phyloP scores from a whole-genome alignment of 495 filamentous ascomycete genomes.

The Penicillium ucsense region DNA sequence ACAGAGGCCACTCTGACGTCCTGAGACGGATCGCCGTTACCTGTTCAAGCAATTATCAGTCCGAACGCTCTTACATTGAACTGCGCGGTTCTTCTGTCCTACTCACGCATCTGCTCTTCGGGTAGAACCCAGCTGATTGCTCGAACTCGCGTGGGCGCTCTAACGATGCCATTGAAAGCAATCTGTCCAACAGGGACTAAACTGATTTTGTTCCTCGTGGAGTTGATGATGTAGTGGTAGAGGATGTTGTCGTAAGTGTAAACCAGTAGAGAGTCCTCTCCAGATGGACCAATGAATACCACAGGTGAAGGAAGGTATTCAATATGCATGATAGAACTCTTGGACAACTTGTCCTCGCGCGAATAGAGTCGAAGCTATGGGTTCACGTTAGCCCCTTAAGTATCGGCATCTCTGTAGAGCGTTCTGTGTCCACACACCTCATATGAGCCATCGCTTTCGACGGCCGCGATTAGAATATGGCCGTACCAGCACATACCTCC shows the following conservation, averaged over 20 bases:
- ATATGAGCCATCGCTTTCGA: constrained; percentile 73
- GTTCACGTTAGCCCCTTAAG: constrained; percentile 2
- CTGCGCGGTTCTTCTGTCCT: not conserved
- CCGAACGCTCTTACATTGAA: not conserved
- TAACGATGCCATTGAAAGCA: constrained; percentile 89
- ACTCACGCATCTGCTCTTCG: constrained; percentile 73
- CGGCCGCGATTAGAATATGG: constrained; percentile 88
- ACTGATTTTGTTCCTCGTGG: constrained; percentile 56
- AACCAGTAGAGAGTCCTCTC: constrained; percentile 88
- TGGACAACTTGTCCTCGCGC: constrained; percentile 71
- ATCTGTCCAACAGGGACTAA: constrained; percentile 92
- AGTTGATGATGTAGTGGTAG: constrained; percentile 83
- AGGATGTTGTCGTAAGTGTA: constrained; percentile 93
- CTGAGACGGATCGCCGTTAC: constrained; percentile 86
- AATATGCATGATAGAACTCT: constrained; percentile 56
- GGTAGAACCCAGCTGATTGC: constrained; percentile 94
- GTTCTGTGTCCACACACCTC: constrained; percentile 41
- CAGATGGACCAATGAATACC: constrained; percentile 75
- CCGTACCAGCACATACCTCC: constrained; percentile 99
- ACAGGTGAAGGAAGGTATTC: constrained; percentile 75
- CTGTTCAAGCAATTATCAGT: constrained; percentile 24
- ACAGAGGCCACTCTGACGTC: constrained; percentile 94
- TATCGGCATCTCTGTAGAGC: not conserved
- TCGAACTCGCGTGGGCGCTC: constrained; percentile 84
- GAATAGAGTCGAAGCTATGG: constrained; percentile 76